Evolutionary conservation across 352 stramenopile genomes (phyloP).

Genomic region (Phytophthora hibernalis): DNA sequence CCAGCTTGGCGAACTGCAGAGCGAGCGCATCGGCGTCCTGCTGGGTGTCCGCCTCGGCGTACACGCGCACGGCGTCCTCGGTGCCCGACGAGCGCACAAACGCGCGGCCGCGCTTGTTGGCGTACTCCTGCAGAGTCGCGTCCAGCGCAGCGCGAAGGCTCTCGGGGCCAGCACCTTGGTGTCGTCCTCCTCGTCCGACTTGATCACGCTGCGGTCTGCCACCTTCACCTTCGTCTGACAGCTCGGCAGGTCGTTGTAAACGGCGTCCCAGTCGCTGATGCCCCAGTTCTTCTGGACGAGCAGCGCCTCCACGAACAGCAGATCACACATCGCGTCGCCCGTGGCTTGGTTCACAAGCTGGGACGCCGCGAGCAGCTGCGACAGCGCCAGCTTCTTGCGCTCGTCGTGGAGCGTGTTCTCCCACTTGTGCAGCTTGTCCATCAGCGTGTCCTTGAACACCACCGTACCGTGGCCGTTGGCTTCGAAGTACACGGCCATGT

Average conservation of each 20-base stretch:
- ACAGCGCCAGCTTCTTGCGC: slow-evolving; percentile 83
- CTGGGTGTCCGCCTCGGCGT: slow-evolving; percentile 95
- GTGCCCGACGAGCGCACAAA: slow-evolving; percentile 98
- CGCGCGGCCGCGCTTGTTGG: slow-evolving; percentile 69
- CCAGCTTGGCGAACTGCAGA: slow-evolving; percentile 81
- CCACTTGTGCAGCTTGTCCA: slow-evolving; percentile 85
- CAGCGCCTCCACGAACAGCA: slow-evolving; percentile 96
- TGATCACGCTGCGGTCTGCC: slow-evolving; percentile 67
- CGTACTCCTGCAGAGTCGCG: slow-evolving; percentile 58
- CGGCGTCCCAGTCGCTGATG: slow-evolving; percentile 91
- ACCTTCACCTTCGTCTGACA: slow-evolving; percentile 90
- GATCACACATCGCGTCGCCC: slow-evolving; percentile 97
- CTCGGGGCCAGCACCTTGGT: slow-evolving; percentile 63
- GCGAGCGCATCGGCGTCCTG: slow-evolving; percentile 91
- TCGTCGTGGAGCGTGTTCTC: slow-evolving; percentile 78
- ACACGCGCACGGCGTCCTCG: slow-evolving; percentile 98
- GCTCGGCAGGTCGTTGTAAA: slow-evolving; percentile 96
- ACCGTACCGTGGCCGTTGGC: slow-evolving; percentile 99
- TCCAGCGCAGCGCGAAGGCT: slow-evolving; percentile 66
- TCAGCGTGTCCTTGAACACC: slow-evolving; percentile 93
- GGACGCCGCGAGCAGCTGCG: slow-evolving; percentile 87
- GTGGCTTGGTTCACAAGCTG: slow-evolving; percentile 97
- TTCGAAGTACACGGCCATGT: slow-evolving; percentile 99
- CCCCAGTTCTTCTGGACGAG: slow-evolving; percentile 91
- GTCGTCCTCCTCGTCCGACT: slow-evolving; percentile 74